Base-by-base conservation (phyloP, 2,329 filamentous ascomycete genomes). In the Aureobasidium uvarum region DNA sequence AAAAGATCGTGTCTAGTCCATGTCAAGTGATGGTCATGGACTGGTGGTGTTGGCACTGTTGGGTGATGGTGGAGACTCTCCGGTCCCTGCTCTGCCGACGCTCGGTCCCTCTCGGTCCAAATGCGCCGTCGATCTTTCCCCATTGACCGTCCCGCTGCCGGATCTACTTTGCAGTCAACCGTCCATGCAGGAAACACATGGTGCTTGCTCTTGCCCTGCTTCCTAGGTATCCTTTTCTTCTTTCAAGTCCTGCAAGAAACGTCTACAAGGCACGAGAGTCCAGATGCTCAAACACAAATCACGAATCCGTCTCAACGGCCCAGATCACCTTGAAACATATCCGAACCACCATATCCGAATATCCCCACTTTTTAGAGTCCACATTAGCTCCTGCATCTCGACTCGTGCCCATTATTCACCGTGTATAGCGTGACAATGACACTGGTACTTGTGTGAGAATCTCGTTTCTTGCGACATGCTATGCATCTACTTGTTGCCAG, bases 91-190 rank as follows among this genome's bases (percentile, higher is more conserved):
- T 18, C 18, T 41, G 28, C 31, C 36, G 28, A 41, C 43, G 58
- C 46, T 41, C 58, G 45, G 56, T 48, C 41, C 56, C 16, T 38
- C 39, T n/a, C 3, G 2, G 54, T 38, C 31, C 43, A 36, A 28
- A 60, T 62, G 58, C 58, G 7, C 23, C 14, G 58, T 62, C 58
- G 58, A 62, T 62, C 58, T 10, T 45, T 33, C 20, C 39, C n/a
- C 13, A 38, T 60, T 48, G n/a, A 48, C 28, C 36, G 14, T n/a
- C 16, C 33, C 33, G 33, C 33, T 36, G 33, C 33, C 23, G 56
- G 46, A 48, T 66, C 64, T 66, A 56, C 54, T 45, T 45, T 31
- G 64, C 66, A 56, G 25, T 13, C 13, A 18, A 43, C 25, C 41
- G 41, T 14, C 41, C 14, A 38, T 23, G 41, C 43, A 36, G 56